Evolutionary conservation across 2,329 filamentous ascomycete genomes (phyloP), one percentile per base, ranked within the genome.

Genomic region (Teratosphaeria zuluensis): DNA sequence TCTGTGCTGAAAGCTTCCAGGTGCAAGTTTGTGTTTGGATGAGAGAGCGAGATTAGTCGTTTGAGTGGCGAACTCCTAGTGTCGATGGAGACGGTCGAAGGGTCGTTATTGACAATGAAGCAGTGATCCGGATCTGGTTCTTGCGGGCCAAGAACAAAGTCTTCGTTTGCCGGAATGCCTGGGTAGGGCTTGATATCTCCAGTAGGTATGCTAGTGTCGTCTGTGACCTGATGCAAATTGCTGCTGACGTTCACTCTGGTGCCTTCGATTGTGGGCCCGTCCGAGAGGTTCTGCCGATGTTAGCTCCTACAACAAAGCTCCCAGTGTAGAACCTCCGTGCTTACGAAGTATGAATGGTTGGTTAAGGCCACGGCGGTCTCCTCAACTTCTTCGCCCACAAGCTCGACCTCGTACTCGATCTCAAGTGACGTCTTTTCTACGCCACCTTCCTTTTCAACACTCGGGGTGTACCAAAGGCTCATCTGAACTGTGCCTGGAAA

Each of bases 291-390:
- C 74, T 92, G 87, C 68, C 85, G 85, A 68, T 83, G 42, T 57
- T 21, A 56, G 56, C 28, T 7, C 6, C 28, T n/a, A 16, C 2
- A 19, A 52, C 5, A 31, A 24, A 19, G 7, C 11, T 9, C 31
- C 12, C 16, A 8, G 5, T 53, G 19, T 7, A 53, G 7, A 28
- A 6, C 60, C 61, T 60, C 57, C 56, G 55, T 31, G 56, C 48
- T 32, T 8, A 56, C 51, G 16, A 53, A 38, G 28, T 74, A 90
- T 88, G 90, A 95, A 78, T 99, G 92, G 77, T 97, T 99, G 55
- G 94, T 97, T 76, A 97, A 82, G 75, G 92, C 95, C 72, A 97
- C 83, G 51, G 86, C 86, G 0, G 92, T 97, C 80, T 96, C 92
- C n/a, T 92, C 85, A 12, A 86, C 87, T 55, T 88, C 80, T 60